Evolutionary conservation across 768 basidiomycete species (phyloP).

Genomic region (Boletus subcaerulescens): DNA sequence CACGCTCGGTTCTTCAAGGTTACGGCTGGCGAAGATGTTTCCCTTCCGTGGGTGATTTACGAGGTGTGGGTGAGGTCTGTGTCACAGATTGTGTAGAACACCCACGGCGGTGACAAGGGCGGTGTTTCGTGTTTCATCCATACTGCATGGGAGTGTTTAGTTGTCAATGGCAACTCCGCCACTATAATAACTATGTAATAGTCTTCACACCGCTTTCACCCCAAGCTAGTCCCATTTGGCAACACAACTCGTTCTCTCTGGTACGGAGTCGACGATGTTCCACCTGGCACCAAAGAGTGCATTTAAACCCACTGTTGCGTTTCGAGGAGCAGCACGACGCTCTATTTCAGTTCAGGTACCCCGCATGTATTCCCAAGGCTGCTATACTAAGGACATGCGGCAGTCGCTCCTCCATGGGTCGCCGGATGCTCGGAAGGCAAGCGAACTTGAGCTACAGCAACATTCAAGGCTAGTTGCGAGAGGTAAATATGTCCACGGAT

Average conservation of each 20-base stretch:
- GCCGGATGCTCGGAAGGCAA: constrained; percentile 79
- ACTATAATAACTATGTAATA: neutral
- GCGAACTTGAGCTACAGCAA: constrained; percentile 71
- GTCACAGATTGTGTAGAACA: constrained; percentile 6
- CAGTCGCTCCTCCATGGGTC: constrained; percentile 94
- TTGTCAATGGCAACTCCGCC: constrained; percentile 21
- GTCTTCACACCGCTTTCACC: constrained; percentile 5
- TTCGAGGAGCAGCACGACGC: constrained; percentile 35
- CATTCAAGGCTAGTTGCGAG: constrained; percentile 88
- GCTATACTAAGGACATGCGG: constrained; percentile 25
- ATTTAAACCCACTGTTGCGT: constrained; percentile 10
- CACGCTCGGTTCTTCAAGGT: constrained; percentile 31
- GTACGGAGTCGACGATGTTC: constrained; percentile 20
- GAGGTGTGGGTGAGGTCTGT: constrained; percentile 40
- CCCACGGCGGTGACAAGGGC: too few species aligned
- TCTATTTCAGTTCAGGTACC: constrained; percentile 64
- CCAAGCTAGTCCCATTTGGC: constrained; percentile 1
- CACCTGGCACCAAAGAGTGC: constrained; percentile 15
- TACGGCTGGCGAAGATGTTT: constrained; percentile 24
- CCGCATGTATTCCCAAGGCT: constrained; percentile 18
- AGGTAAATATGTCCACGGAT: constrained; percentile 91
- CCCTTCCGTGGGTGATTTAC: constrained; percentile 36
- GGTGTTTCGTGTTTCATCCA: neutral
- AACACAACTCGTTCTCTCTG: constrained; percentile 3
- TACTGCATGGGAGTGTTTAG: neutral